These are phyloP conservation scores for Xylariaceae sp. DNA, from an alignment of 2,329 filamentous ascomycete species.

Conservation along the genomic window DNA sequence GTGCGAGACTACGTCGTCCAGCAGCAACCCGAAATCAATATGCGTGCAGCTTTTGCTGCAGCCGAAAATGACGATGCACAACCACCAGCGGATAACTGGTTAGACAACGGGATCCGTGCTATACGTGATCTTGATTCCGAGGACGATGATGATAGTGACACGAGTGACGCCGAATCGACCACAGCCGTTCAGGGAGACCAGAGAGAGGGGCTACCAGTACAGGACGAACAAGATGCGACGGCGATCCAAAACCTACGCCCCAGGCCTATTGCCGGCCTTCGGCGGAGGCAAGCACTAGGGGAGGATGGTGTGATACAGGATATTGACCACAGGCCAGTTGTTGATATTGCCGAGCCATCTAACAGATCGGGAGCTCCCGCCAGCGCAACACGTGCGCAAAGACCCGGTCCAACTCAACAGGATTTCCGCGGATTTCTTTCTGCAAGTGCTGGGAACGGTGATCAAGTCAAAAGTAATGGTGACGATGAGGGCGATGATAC, in stretches of 20 bases:
- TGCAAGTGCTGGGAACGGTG: too few species aligned
- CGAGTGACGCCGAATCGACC: conserved; percentile 5
- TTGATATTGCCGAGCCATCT: too few species aligned
- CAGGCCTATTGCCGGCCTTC: conserved; percentile 22
- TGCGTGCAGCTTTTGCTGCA: conserved; percentile 62
- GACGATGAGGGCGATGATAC: too few species aligned
- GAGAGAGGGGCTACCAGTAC: conserved; percentile 7
- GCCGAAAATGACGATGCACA: conserved; percentile 31
- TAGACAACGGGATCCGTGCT: neutral
- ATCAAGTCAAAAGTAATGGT: too few species aligned
- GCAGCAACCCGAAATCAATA: conserved; percentile 89
- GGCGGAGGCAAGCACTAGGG: conserved; percentile 18
- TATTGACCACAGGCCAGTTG: too few species aligned
- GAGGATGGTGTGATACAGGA: conserved; percentile 13
- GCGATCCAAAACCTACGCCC: conserved; percentile 15
- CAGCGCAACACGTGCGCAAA: too few species aligned
- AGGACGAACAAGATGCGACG: conserved; percentile 8
- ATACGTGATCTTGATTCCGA: conserved; percentile 6
- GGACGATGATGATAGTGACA: conserved; percentile 16
- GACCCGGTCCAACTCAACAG: too few species aligned
- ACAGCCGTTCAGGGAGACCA: conserved; percentile 9
- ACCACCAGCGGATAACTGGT: neutral
- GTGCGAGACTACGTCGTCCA: conserved; percentile 98
- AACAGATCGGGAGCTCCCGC: too few species aligned
- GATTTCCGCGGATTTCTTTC: too few species aligned